Percentiles rank a stretch among this genome's conserved stretches.
phyloP scores from a whole-genome alignment of 2,329 filamentous ascomycete species.

The Chalaropsis thielavioides region DNA sequence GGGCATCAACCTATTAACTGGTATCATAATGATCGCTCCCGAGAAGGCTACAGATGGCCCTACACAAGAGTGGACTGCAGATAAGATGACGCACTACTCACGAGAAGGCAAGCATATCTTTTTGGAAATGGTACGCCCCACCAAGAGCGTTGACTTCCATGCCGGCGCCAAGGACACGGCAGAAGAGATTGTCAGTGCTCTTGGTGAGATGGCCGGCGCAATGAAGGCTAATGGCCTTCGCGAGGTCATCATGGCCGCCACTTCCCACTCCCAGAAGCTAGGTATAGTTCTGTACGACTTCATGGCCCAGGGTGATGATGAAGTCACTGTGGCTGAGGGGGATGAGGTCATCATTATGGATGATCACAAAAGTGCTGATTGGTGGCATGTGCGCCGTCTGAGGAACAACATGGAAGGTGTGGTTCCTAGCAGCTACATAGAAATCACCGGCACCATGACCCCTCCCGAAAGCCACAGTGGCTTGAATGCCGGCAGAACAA shows the following conservation, averaged over 20 bases:
- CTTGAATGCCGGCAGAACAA: constrained; percentile 41
- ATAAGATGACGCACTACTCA: constrained; percentile 93
- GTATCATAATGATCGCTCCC: constrained; percentile 78
- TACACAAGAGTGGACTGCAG: constrained; percentile 82
- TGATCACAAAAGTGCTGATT: constrained; percentile 85
- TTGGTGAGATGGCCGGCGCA: constrained; percentile 81
- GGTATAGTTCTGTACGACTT: constrained; percentile 89
- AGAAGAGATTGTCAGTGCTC: constrained; percentile 73
- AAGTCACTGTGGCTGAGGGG: constrained; percentile 78
- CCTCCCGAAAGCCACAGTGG: constrained; percentile 36
- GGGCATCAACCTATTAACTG: constrained; percentile 81
- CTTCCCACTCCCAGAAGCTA: constrained; percentile 57
- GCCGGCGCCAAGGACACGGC: constrained; percentile 95
- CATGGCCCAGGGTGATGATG: constrained; percentile 88
- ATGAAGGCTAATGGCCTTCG: constrained; percentile 68
- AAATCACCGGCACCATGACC: constrained; percentile 57
- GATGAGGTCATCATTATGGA: constrained; percentile 88
- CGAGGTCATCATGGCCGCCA: constrained; percentile 72
- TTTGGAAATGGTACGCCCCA: constrained; percentile 78
- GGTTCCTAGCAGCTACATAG: constrained; percentile 90
- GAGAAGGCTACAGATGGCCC: constrained; percentile 72
- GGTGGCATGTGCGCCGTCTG: constrained; percentile 88
- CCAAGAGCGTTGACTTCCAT: constrained; percentile 92
- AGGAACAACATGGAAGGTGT: constrained; percentile 93
- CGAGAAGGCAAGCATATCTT: constrained; percentile 98